Evolutionary conservation across 2,329 filamentous ascomycete species (phyloP).

Genomic region (Pseudovirgaria hyperparasitica): DNA sequence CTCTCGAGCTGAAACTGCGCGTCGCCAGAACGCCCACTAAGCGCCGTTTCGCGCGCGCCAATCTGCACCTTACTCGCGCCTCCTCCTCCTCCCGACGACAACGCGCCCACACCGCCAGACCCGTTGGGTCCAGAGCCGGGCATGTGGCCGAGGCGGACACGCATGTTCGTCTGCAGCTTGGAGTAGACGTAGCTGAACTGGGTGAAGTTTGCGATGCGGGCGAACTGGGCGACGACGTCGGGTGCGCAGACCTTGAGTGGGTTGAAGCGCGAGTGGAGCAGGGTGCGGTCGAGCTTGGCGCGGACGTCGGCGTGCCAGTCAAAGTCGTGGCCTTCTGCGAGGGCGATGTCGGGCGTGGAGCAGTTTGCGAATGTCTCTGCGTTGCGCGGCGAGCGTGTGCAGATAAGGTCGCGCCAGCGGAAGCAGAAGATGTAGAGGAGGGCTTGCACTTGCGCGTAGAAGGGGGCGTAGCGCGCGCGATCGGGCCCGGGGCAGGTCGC

Average conservation of each 20-base stretch:
- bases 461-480: conserved; percentile 67
- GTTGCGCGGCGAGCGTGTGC: conserved; percentile 39
- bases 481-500: conserved; percentile 70
- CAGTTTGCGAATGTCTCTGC: conserved; percentile 21
- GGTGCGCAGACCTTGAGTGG: conserved; percentile 91
- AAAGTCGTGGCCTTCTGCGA: conserved; percentile 60
- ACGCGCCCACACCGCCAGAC: conserved; percentile 20
- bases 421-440: conserved; percentile 95
- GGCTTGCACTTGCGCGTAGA: conserved; percentile 81
- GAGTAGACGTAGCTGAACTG: conserved; percentile 82
- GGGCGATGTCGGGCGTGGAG: conserved; percentile 36
- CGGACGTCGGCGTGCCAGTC: conserved; percentile 65
- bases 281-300: conserved; percentile 59
- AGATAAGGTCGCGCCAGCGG: conserved; percentile 82
- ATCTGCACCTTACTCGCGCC: too few relatives aligned
- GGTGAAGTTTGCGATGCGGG: conserved; percentile 73
- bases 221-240: conserved; percentile 82
- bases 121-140: conserved; percentile 47
- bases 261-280: conserved; percentile 83
- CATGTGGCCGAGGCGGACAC: conserved; percentile 69
- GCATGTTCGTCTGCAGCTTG: conserved; percentile 84
- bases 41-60: conserved; percentile 43
- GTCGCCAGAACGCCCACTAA: conserved; percentile 49
- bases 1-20: conserved; percentile 77
- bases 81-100: too few relatives aligned